Conservation (phyloP, 768 basidiomycete species). For the Pisolithus sp. region DNA sequence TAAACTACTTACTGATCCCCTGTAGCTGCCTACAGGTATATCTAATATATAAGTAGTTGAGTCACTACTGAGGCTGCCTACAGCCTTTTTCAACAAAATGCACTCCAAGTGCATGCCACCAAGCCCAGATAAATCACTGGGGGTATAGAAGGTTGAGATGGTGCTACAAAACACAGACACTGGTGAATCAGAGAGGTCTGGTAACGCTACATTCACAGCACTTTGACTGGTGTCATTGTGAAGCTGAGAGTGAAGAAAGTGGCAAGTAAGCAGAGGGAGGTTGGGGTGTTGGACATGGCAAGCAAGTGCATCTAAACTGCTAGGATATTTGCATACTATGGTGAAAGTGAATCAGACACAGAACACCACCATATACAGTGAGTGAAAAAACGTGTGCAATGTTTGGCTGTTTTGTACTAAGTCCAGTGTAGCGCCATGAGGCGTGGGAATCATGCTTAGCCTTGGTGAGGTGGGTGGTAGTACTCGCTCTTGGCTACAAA, state of each 20-base stretch:
- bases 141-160: constrained; percentile 9
- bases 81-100: too few species aligned
- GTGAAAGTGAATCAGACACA: neutral
- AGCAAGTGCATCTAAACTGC: neutral
- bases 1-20: too few species aligned
- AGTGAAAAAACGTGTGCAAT: too few species aligned
- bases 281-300: neutral
- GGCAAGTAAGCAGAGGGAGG: neutral
- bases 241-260: neutral
- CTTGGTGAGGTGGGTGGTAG: too few species aligned
- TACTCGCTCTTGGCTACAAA: too few species aligned
- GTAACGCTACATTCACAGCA: neutral
- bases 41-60: too few species aligned
- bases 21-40: too few species aligned
- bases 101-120: constrained; percentile 26
- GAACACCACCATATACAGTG: too few species aligned
- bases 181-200: neutral
- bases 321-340: neutral
- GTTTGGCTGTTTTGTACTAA: too few species aligned
- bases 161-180: neutral
- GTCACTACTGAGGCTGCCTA: too few species aligned
- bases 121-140: constrained; percentile 23
- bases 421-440: too few species aligned
- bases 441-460: too few species aligned
- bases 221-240: neutral